Percentiles rank a stretch among this genome's conserved stretches.
phyloP scores from a whole-genome alignment of 352 stramenopile species.

The Globisporangium sylvaticum region DNA sequence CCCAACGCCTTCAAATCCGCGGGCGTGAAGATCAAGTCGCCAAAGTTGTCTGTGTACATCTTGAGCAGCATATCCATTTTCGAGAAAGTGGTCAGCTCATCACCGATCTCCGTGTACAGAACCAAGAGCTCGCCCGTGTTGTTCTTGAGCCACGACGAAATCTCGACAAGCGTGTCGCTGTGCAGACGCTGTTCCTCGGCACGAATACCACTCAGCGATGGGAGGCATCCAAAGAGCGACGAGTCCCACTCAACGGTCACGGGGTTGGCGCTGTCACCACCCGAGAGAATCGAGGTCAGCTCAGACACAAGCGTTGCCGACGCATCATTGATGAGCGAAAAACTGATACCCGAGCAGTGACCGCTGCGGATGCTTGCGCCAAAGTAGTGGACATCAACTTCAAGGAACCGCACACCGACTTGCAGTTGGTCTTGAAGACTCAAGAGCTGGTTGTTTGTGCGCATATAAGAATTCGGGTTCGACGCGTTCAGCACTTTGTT shows the following conservation, averaged over 20 bases:
- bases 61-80: conserved; percentile 41
- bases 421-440: conserved; percentile 76
- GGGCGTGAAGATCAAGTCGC: conserved; percentile 47
- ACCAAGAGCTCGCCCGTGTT: conserved; percentile 45
- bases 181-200: conserved; percentile 53
- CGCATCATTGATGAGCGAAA: conserved; percentile 55
- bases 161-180: conserved; percentile 47
- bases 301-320: conserved; percentile 32
- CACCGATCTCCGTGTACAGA: conserved; percentile 54
- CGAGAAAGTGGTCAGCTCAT: conserved; percentile 38
- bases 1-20: conserved; percentile 31
- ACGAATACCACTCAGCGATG: conserved; percentile 75
- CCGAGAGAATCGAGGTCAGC: conserved; percentile 30
- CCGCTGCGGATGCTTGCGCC: conserved; percentile 54
- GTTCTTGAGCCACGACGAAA: conserved; percentile 56
- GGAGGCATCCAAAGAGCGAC: conserved; percentile 65
- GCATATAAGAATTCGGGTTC: conserved; percentile 51
- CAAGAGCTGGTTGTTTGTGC: conserved; percentile 74
- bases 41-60: conserved; percentile 45
- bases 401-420: conserved; percentile 70
- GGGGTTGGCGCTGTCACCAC: conserved; percentile 20
- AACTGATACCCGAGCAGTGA: conserved; percentile 64
- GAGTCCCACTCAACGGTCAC: conserved; percentile 50
- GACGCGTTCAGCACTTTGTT: conserved; percentile 50
- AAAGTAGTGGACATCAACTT: conserved; percentile 84